phyloP scores from a whole-genome alignment of 352 stramenopile genomes.

The Pythium chondricola region DNA sequence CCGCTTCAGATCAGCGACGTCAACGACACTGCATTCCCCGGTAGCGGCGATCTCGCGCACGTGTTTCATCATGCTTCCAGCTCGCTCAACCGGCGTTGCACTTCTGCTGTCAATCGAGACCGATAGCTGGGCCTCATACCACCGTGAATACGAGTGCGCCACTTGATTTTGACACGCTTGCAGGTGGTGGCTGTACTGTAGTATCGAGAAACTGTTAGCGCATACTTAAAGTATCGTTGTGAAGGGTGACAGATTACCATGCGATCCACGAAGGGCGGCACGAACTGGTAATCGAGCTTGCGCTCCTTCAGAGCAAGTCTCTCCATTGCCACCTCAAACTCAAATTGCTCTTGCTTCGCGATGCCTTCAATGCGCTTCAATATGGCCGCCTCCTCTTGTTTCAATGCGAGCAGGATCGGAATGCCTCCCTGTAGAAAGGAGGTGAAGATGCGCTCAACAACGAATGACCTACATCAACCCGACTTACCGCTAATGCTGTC shows the following conservation, averaged over 20 bases:
- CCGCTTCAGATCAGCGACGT: constrained; percentile 11
- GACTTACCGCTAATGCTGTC: constrained; percentile 34
- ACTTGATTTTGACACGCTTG: constrained; percentile 49
- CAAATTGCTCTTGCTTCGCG: constrained; percentile 21
- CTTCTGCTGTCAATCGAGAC: constrained; percentile 19
- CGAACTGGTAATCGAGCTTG: constrained; percentile 6
- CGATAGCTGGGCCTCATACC: constrained; percentile 40
- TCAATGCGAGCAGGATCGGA: constrained; percentile 45
- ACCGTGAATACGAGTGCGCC: constrained; percentile 54
- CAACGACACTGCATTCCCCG: constrained; percentile 16
- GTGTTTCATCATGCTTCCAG: constrained; percentile 29
- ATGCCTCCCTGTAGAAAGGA: constrained; percentile 44
- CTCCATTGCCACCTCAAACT: not conserved
- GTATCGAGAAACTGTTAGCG: not conserved
- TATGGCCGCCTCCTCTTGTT: constrained; percentile 26
- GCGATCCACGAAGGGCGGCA: constrained; percentile 7
- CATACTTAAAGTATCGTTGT: not conserved
- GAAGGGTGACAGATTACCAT: not conserved
- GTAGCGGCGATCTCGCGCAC: constrained; percentile 31
- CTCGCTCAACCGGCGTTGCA: constrained; percentile 3
- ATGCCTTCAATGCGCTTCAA: constrained; percentile 31
- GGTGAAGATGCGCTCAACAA: too few relatives aligned
- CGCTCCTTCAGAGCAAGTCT: not conserved
- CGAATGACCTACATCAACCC: too few relatives aligned
- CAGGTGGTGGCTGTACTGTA: constrained; percentile 36